A percentile compares a stretch with the other conserved stretches of the same genome.
phyloP scores from a whole-genome alignment of 805 yeast species.

The Yarrowia osloensis region DNA sequence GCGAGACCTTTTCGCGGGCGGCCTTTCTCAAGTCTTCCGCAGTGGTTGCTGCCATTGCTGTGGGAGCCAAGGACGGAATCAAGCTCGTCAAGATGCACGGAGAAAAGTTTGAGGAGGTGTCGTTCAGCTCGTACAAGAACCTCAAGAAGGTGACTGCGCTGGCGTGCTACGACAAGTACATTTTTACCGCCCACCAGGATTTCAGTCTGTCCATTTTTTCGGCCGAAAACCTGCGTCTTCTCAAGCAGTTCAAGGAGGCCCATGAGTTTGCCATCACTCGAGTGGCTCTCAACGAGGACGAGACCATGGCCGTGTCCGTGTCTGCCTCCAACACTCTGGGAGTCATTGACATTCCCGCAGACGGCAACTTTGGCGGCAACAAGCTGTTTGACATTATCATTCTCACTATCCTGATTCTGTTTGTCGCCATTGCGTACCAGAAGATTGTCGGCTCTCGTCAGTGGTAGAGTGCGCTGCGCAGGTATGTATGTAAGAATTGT shows the following conservation, averaged over 20 bases:
- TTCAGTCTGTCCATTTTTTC: conserved; percentile 62
- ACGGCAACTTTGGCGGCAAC: conserved; percentile 36
- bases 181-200: conserved; percentile 66
- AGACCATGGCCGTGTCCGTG: conserved; percentile 65
- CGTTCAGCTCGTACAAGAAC: conserved; percentile 4
- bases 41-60: conserved; percentile 5
- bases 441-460: conserved; percentile 44
- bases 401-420: conserved; percentile 38
- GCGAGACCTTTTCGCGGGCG: conserved; percentile 17
- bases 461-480: background rate
- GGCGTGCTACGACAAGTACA: conserved; percentile 51
- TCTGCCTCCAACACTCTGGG: conserved; percentile 77
- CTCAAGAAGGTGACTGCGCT: conserved; percentile 49
- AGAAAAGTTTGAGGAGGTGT: background rate
- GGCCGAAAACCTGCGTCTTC: conserved; percentile 52
- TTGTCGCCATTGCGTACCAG: conserved; percentile 36
- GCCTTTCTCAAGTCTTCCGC: background rate
- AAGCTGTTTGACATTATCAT: conserved; percentile 35
- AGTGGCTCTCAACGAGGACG: conserved; percentile 68
- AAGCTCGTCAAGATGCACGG: conserved; percentile 24
- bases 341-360: conserved; percentile 58
- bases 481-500: background rate
- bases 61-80: conserved; percentile 3
- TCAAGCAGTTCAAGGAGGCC: conserved; percentile 57
- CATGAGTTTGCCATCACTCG: conserved; percentile 80